These are phyloP conservation scores for Coniochaeta sp. DNA, from an alignment of 2,329 filamentous ascomycete species.

Conservation along the genomic window DNA sequence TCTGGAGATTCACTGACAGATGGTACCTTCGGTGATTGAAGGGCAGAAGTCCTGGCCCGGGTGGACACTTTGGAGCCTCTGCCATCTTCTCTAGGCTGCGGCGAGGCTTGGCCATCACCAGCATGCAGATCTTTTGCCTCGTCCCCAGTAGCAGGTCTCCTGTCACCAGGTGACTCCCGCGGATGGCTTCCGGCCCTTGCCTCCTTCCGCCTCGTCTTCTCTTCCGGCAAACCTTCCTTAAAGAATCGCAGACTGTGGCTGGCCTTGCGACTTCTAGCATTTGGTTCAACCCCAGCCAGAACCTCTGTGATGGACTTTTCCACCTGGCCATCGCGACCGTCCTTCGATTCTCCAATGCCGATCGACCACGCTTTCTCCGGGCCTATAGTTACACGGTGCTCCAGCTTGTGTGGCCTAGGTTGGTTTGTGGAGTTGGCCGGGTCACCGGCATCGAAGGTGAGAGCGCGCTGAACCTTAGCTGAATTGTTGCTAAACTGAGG, in stretches of 20 bases:
- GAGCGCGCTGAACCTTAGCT: not conserved
- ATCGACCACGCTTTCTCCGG: constrained; percentile 59
- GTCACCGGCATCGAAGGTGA: not conserved
- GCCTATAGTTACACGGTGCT: constrained; percentile 33
- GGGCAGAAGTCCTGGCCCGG: constrained; percentile 5
- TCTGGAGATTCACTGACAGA: constrained; percentile 9
- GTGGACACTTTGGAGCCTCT: not conserved
- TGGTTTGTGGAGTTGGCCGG: constrained; percentile 19
- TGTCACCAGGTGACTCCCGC: constrained; percentile 31
- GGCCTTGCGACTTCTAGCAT: constrained; percentile 58
- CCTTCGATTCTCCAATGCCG: constrained; percentile 39
- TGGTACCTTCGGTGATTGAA: constrained; percentile 8
- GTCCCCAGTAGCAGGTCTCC: constrained; percentile 12
- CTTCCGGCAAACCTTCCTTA: constrained; percentile 56
- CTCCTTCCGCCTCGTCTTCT: constrained; percentile 48
- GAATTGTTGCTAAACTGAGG: not conserved
- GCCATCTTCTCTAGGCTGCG: not conserved
- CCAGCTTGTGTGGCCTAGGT: constrained; percentile 28
- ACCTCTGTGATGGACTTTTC: constrained; percentile 59
- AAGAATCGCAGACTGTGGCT: constrained; percentile 62
- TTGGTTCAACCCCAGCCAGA: constrained; percentile 53
- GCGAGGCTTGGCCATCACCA: not conserved
- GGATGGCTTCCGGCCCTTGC: constrained; percentile 19
- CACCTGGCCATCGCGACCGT: constrained; percentile 47
- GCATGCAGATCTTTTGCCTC: not conserved